These are phyloP conservation scores for Leccinum imitatum DNA, from an alignment of 768 basidiomycete genomes.

Conservation along the genomic window DNA sequence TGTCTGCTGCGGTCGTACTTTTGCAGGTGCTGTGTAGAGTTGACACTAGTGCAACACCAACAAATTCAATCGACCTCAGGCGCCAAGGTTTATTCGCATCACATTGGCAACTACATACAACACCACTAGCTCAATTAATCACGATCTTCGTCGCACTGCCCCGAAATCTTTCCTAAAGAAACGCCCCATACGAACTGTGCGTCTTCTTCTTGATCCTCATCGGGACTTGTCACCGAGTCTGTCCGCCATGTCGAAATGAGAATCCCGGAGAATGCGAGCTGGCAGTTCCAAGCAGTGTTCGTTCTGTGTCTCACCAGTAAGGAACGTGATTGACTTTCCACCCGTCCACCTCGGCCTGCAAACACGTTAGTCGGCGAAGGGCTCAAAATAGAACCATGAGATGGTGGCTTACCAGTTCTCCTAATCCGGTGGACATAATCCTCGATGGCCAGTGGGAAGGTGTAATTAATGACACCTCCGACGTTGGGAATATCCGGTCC, in stretches of 20 bases:
- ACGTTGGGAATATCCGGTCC: conserved; percentile 98
- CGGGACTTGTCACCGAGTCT: conserved; percentile 68
- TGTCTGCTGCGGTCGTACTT: no score
- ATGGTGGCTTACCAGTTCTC: no score
- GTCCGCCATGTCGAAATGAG: conserved; percentile 56
- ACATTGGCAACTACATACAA: background rate
- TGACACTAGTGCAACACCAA: no score
- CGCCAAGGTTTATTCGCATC: no score
- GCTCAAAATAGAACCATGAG: no score
- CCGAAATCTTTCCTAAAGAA: conserved; percentile 63
- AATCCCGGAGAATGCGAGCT: conserved; percentile 81
- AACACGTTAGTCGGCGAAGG: no score
- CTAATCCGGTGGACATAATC: no score
- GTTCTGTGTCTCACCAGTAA: conserved; percentile 91
- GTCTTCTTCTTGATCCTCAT: conserved; percentile 98
- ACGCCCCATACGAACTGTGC: conserved; percentile 77
- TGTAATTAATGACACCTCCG: conserved; percentile 91
- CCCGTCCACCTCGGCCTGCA: conserved; percentile 33
- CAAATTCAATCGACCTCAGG: no score
- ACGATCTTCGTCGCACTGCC: conserved; percentile 76
- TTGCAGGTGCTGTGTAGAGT: no score
- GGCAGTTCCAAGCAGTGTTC: conserved; percentile 87
- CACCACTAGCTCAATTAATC: conserved; percentile 43
- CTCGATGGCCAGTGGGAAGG: conserved; percentile 93
- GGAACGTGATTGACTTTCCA: conserved; percentile 92